Evolutionary conservation across 2,329 filamentous ascomycete genomes (phyloP).

Genomic region (Exophiala lecanii-corni): DNA sequence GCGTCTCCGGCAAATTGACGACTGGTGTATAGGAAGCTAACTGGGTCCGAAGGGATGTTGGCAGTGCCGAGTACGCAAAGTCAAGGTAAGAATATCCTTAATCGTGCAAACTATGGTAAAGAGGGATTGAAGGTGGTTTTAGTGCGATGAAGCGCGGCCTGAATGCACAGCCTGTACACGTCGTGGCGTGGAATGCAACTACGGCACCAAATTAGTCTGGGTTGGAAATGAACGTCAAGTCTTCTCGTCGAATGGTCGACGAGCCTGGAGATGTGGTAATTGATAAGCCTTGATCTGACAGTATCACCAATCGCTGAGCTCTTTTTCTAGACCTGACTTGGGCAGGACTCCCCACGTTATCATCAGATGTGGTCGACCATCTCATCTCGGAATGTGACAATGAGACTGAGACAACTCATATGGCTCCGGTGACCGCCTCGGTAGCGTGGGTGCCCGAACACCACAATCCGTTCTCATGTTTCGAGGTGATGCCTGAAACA

Average conservation of each 20-base stretch:
- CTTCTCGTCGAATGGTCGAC: constrained; percentile 2
- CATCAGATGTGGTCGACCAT: constrained; percentile 7
- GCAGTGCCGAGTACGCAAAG: constrained; percentile 4
- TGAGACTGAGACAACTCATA: background rate
- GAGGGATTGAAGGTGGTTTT: too few relatives aligned
- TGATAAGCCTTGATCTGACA: too few relatives aligned
- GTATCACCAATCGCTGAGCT: too few relatives aligned
- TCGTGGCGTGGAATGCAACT: constrained; percentile 1
- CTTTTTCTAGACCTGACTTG: constrained; percentile 1
- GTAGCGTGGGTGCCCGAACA: background rate
- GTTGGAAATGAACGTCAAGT: background rate
- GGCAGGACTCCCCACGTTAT: constrained; percentile 1
- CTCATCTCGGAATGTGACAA: constrained; percentile 7
- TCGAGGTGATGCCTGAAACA: too few relatives aligned
- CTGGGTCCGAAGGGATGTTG: constrained; percentile 1
- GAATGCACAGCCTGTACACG: background rate
- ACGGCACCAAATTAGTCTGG: constrained; percentile 3
- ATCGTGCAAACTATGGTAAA: too few relatives aligned
- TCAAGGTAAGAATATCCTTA: constrained; percentile 4
- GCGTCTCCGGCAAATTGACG: too few relatives aligned
- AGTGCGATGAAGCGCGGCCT: constrained; percentile 3
- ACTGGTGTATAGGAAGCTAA: too few relatives aligned
- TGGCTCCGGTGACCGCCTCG: background rate
- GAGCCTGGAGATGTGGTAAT: constrained; percentile 1
- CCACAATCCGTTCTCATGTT: background rate